Evolutionary conservation across 768 basidiomycete genomes (phyloP).

Genomic region (Termitomyces sp.): DNA sequence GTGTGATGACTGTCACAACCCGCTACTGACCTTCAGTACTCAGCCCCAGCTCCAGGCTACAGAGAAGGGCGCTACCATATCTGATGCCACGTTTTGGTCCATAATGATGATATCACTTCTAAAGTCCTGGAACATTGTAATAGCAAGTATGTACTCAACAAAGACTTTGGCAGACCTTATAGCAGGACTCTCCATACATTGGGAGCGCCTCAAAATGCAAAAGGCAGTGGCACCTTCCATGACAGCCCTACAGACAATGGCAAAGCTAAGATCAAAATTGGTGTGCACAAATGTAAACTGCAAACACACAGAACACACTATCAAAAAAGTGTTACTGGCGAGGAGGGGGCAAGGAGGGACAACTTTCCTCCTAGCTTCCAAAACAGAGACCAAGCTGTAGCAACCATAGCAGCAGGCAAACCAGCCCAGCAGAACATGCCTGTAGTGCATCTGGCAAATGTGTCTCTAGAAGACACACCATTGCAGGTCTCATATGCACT

Average conservation of each 20-base stretch:
- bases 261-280: neutral
- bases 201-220: neutral
- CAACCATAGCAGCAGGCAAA: neutral
- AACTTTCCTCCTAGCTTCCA: neutral
- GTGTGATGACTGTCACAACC: too few relatives aligned
- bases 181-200: slow-evolving; percentile 3
- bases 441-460: neutral
- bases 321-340: neutral
- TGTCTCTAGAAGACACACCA: neutral
- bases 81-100: too few relatives aligned
- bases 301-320: neutral
- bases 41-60: too few relatives aligned
- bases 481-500: neutral
- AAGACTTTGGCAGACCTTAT: neutral
- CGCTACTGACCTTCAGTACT: too few relatives aligned
- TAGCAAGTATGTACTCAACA: neutral
- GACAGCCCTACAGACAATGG: neutral
- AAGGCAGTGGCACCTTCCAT: neutral
- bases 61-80: too few relatives aligned
- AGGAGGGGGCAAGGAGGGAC: neutral
- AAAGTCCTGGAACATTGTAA: neutral
- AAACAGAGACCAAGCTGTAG: neutral
- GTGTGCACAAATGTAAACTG: neutral
- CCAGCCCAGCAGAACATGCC: neutral
- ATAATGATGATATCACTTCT: slow-evolving; percentile 17